Base-by-base conservation (phyloP, 2,329 filamentous ascomycete genomes). In the Aureobasidium sp. region DNA sequence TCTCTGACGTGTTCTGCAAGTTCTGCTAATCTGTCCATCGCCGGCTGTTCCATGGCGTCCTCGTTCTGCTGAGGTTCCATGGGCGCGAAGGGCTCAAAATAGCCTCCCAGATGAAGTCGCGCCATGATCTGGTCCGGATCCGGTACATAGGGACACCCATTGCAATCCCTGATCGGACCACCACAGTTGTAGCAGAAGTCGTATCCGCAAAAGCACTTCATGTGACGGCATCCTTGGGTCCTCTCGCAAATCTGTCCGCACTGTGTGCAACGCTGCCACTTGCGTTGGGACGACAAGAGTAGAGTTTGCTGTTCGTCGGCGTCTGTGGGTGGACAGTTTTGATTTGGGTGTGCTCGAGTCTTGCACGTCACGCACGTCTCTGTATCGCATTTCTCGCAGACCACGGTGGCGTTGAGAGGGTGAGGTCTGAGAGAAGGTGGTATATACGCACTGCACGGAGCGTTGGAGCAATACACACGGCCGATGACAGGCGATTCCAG, bases 191-290 rank as follows among this genome's bases (percentile, higher is more conserved):
- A 45, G 14, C 42, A 45, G 14, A 45, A 45, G 19, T 17, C 8
- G 19, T 45, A 34, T 7, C 29, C 42, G 8, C 42, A 45, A n/a
- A 11, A 4, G 7, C 42, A 35, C 3, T 1, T 16, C 8, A 45
- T 45, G 2, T 29, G 19, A 16, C 29, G 19, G 14, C 42, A 45
- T 5, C 42, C 42, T 12, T 7, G 3, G 12, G 6, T 7, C 24
- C 29, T 45, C 21, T 45, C 42, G 29, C 27, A 34, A 27, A 35
- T 45, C 27, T 45, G 42, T 3, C 42, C 29, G 27, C 42, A 45
- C 29, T 12, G 3, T 14, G 7, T 22, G 29, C 42, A 45, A 4
- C 42, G 29, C 10, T 45, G 29, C 42, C 42, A 45, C 17, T 16
- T 11, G 16, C 24, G n/a, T 14, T 34, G 21, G 29, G 34, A 10